Evolutionary conservation across 148 eudicot species (phyloP), one percentile per base, ranked within the genome.

Genomic region (Rheum nobile): DNA sequence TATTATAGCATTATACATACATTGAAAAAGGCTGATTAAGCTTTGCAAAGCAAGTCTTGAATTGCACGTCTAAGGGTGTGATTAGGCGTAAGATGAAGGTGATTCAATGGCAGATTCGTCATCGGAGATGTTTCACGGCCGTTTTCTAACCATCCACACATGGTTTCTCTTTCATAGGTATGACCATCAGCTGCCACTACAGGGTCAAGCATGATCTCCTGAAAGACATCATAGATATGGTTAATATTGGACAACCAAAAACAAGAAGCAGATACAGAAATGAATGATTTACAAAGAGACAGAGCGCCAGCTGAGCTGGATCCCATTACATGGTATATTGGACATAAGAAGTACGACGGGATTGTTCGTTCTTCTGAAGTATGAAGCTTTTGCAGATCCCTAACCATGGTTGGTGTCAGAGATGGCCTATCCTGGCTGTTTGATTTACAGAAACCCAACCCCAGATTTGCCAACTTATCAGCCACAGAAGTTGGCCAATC

Each of bases 151-250:
- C 96, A 90, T 72, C 83, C 88, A 2, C 81, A 80, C 67, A 92
- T 69, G 67, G 90, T 92, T 42, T 82, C 88, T 79, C 90, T 86
- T 82, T 92, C 97, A 9, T 92, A 92, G 12, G 96, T 92, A 80
- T 84, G 87, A 44, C 97, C 97, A 73, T 92, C 97, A 29, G 97
- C 93, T 41, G 96, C 96, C 73, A 92, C 89, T 77, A 85, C 91
- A 72, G 97, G 97, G 71, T 92, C 93, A 35, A 83, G 81, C 97
- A 92, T 90, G 32, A 92, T 82, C 73, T 92, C 97, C 97, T 92
- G 89, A 31, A 87, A 79, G 17, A 41, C 72, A 61, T 24, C 55
- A 72, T 8, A 67, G 29, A 29, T 19, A 31, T 31, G n/a, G 21
- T 16, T n/a, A 65, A 34, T 28, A 17, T 5, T 17, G 16, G 4